Evolutionary conservation across 768 basidiomycete genomes (phyloP), one percentile per base, ranked within the genome.

Genomic region (Suillus luteus): DNA sequence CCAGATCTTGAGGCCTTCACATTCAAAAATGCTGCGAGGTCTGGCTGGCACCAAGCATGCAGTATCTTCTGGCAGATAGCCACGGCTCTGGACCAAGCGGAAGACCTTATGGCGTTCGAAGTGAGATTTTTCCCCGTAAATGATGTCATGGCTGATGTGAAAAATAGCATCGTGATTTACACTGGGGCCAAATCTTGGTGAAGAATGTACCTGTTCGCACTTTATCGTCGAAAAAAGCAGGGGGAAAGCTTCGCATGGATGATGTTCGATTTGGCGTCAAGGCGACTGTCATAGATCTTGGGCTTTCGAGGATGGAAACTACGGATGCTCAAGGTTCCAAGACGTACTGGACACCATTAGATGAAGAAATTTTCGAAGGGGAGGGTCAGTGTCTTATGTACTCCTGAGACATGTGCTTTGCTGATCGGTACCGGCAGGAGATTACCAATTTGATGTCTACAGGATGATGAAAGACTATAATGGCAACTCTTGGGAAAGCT

Each of bases 161-260:
- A 41, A 40, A 35, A 57, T 70, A 99, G 96, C 97, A 99, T 76
- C 94, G 97, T 38, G 97, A 99, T 75, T 85, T 99, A n/a, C 97
- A 99, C 70, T 94, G 93, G 86, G 97, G 97, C 24, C 97, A 99
- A 75, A 91, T 99, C 58, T 83, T 99, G 9, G 86, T 99, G 55
- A 88, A 88, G 70, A 81, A 82, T 64, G 63, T 83, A 3, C 76
- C 82, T 27, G 65, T 69, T 60, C 72, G 55, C 75, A 80, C 67
- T 64, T 73, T 8, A 55, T 80, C 55, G 73, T 77, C 62, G 64
- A 79, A 69, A 80, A 78, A 64, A 69, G 71, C 64, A 74, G 57
- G 57, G 14, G 41, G 40, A 59, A 73, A 77, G 38, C 61, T 81
- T 37, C 73, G 78, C 31, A 91, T 93, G 92, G 91, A 93, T 69